Percentiles rank a stretch among this genome's conserved stretches.
Evolutionary conservation across 371 early-diverging fungal genomes (phyloP).

Genomic region (Mucor mucedo): DNA sequence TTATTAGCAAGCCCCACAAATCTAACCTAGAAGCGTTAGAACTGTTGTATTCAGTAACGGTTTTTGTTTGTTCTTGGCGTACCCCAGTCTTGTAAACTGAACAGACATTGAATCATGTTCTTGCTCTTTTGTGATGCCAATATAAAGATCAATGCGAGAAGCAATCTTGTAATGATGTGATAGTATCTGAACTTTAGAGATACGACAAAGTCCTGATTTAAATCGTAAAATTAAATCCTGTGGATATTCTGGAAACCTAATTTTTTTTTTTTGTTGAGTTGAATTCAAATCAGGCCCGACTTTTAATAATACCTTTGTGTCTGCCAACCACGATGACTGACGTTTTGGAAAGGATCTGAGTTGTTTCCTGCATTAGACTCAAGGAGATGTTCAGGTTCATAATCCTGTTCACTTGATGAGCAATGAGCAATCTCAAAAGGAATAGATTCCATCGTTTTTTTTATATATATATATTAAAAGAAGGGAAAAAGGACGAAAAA

Average conservation of each 20-base stretch:
- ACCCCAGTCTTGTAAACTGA: constrained; percentile 49
- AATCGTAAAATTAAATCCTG: constrained; percentile 72
- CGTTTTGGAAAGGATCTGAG: constrained; percentile 7
- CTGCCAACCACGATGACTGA: constrained; percentile 49
- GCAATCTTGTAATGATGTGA: constrained; percentile 86
- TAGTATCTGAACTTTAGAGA: constrained; percentile 73
- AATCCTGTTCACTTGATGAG: constrained; percentile 45
- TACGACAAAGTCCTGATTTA: constrained; percentile 58
- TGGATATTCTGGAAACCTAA: constrained; percentile 66
- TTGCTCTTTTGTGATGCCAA: constrained; percentile 51
- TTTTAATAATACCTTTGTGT: constrained; percentile 42
- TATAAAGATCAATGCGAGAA: constrained; percentile 71
- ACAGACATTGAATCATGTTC: constrained; percentile 31
- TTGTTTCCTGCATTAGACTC: constrained; percentile 31
- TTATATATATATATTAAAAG: background rate
- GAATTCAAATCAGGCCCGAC: background rate
- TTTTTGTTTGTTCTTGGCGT: background rate
- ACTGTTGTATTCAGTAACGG: too few species aligned
- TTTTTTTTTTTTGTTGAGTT: background rate
- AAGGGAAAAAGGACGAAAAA: constrained; percentile 4
- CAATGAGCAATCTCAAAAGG: constrained; percentile 32
- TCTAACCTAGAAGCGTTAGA: constrained; percentile 11
- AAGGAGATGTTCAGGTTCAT: constrained; percentile 38
- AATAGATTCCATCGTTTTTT: constrained; percentile 11
- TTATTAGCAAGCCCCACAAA: constrained; percentile 46